Evolutionary conservation across 352 stramenopile genomes (phyloP), one percentile per base, ranked within the genome.

Genomic region (Phytophthora podocarpi): DNA sequence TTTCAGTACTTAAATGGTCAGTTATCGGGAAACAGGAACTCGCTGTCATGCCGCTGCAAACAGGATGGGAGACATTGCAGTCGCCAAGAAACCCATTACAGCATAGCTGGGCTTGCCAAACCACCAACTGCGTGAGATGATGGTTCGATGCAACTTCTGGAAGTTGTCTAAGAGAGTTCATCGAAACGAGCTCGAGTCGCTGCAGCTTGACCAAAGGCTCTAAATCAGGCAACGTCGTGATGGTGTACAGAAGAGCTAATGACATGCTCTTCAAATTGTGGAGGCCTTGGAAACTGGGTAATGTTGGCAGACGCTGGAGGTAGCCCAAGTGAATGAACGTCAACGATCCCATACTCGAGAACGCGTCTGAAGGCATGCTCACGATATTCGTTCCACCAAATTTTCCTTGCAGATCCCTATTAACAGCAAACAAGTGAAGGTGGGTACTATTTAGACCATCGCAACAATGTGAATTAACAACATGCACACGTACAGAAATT

Each of bases 401-500:
- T 31, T 58, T 58, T 2, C 49, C 36, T 12, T 58, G 36, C 1
- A 58, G 35, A 18, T 58, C 36, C 4, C 49, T 47, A 23, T 12
- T 10, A 27, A 16, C 27, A 81, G 67, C 16, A 72, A 31, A 13
- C n/a, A n/a, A n/a, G n/a, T n/a, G n/a, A n/a, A n/a, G n/a, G n/a
- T n/a, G n/a, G n/a, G n/a, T n/a, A n/a, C n/a, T n/a, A n/a, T n/a
- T n/a, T n/a, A n/a, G n/a, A n/a, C n/a, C n/a, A n/a, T n/a, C n/a
- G n/a, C n/a, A n/a, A n/a, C n/a, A n/a, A n/a, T n/a, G n/a, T n/a
- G n/a, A n/a, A n/a, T n/a, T n/a, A n/a, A n/a, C n/a, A n/a, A n/a
- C n/a, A n/a, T n/a, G n/a, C n/a, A n/a, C n/a, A 67, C 63, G 24
- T 56, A 77, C 69, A 77, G 26, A 20, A 64, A 74, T 30, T 70